Evolutionary conservation across 1,139 yeast species (phyloP).

Genomic region (Sugiyamaella xylanicola): DNA sequence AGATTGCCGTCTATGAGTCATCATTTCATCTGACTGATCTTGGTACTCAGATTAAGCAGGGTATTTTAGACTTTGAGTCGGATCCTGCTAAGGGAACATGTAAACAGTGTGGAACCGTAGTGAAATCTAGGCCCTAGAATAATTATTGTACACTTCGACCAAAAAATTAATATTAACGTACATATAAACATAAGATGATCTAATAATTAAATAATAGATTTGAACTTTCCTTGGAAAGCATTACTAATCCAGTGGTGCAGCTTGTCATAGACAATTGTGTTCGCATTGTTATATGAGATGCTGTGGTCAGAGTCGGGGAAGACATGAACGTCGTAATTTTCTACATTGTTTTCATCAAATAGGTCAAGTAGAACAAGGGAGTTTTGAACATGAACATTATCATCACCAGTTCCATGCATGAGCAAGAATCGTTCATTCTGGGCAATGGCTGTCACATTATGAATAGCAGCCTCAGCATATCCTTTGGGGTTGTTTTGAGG

Average conservation of each 20-base stretch:
- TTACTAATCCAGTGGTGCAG: constrained; percentile 68
- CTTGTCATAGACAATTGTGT: constrained; percentile 72
- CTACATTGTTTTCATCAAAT: constrained; percentile 61
- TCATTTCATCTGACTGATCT: constrained; percentile 77
- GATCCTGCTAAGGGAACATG: constrained; percentile 71
- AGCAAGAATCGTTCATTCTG: constrained; percentile 70
- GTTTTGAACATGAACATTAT: constrained; percentile 92
- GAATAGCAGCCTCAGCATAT: constrained; percentile 50
- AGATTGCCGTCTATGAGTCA: constrained; percentile 63
- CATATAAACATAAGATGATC: neutral
- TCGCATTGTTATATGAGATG: constrained; percentile 78
- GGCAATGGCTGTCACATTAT: constrained; percentile 52
- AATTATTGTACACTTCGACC: neutral
- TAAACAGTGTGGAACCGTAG: constrained; percentile 64
- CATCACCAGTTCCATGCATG: constrained; percentile 97
- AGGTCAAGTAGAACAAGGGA: constrained; percentile 73
- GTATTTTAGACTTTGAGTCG: constrained; percentile 69
- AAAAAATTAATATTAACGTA: neutral
- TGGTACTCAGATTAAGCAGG: constrained; percentile 88
- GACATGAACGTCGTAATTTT: constrained; percentile 85
- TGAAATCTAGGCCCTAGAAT: constrained; percentile 27
- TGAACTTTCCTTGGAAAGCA: constrained; percentile 63
- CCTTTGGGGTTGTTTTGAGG: constrained; percentile 61
- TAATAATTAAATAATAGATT: neutral
- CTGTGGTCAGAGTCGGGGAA: constrained; percentile 95